These are phyloP conservation scores for Endotrypanum monterogeii DNA, from an alignment of 208 protist species.

Conservation along the genomic window DNA sequence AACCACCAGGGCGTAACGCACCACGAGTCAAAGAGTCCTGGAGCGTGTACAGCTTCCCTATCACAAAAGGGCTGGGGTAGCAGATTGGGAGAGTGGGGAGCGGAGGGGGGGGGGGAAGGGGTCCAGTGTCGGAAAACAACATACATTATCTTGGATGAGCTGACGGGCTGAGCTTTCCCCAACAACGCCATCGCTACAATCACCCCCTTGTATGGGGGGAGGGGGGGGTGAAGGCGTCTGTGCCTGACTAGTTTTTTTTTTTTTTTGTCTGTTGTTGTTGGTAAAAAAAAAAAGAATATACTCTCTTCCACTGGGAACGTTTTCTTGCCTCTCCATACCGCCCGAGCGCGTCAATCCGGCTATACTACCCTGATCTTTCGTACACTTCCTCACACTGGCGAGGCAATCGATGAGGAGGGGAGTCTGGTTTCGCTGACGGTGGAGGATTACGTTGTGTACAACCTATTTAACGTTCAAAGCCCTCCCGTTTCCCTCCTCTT, in stretches of 20 bases:
- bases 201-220: too few relatives aligned
- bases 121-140: not conserved
- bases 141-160: not conserved
- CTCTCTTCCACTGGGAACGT: too few relatives aligned
- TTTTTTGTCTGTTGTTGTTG: not conserved
- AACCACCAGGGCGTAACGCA: not conserved
- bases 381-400: not conserved
- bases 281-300: too few relatives aligned
- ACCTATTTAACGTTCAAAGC: not conserved
- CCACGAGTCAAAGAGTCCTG: not conserved
- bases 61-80: not conserved
- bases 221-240: too few relatives aligned
- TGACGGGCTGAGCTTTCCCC: not conserved
- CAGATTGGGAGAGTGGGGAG: too few relatives aligned
- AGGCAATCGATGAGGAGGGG: not conserved
- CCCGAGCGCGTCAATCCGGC: not conserved
- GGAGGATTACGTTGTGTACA: not conserved
- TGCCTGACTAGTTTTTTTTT: not conserved
- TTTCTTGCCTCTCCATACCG: too few relatives aligned
- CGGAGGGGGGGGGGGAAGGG: not conserved
- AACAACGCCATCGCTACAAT: too few relatives aligned
- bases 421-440: too few relatives aligned
- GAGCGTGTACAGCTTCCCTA: not conserved
- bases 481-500: not conserved
- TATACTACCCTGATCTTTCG: not conserved